Conservation (phyloP, 1,139 yeast genomes). For the Debaryomyces sp. region DNA sequence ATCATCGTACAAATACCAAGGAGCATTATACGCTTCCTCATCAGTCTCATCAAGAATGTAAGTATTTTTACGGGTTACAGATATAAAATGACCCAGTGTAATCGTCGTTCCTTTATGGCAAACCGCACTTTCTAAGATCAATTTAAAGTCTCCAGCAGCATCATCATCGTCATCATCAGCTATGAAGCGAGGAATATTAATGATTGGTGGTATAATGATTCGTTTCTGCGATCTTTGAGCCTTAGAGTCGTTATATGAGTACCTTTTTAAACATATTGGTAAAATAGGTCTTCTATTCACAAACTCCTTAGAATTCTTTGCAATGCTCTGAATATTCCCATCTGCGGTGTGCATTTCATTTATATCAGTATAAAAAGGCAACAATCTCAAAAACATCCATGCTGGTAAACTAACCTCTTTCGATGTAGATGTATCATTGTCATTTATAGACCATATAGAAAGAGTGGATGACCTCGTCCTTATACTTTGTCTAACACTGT, state of each 20-base stretch:
- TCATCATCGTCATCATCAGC: constrained; percentile 60
- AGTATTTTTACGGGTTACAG: constrained; percentile 51
- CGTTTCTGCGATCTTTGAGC: constrained; percentile 59
- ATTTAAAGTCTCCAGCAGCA: constrained; percentile 56
- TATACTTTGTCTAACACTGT: constrained; percentile 15
- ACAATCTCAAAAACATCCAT: constrained; percentile 78
- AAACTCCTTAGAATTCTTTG: constrained; percentile 41
- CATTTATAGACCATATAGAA: constrained; percentile 43
- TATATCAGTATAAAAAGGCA: constrained; percentile 76
- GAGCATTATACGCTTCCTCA: constrained; percentile 45
- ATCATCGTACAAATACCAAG: constrained; percentile 75
- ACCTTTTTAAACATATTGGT: constrained; percentile 75
- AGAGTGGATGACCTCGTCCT: constrained; percentile 55
- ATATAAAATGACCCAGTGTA: constrained; percentile 71
- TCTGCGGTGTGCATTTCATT: constrained; percentile 28
- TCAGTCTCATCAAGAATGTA: constrained; percentile 29
- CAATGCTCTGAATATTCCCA: constrained; percentile 30
- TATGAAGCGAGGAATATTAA: constrained; percentile 70
- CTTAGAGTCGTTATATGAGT: constrained; percentile 49
- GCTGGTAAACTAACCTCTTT: constrained; percentile 74
- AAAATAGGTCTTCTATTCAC: constrained; percentile 66
- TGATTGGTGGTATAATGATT: constrained; percentile 69
- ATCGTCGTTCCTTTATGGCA: constrained; percentile 73
- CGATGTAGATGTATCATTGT: constrained; percentile 21
- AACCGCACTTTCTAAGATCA: constrained; percentile 73